These are phyloP conservation scores for Mucor irregularis DNA, from an alignment of 371 early-diverging fungal species.

Conservation along the genomic window DNA sequence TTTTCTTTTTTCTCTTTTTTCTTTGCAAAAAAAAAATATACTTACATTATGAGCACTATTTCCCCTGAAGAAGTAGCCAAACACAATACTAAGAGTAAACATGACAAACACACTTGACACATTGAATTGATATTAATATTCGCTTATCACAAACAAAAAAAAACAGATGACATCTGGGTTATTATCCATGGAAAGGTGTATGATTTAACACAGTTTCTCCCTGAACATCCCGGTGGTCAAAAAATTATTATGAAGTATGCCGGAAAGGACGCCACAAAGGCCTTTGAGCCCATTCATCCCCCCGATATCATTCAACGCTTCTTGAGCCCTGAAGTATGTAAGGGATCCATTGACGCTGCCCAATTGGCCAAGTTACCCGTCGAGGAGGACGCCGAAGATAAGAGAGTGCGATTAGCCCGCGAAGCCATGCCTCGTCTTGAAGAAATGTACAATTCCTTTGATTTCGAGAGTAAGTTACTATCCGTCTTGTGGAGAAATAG, in stretches of 20 bases:
- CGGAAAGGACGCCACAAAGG: constrained; percentile 82
- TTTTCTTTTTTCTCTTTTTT: constrained; percentile 2
- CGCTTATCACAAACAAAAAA: neutral
- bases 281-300: constrained; percentile 73
- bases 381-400: constrained; percentile 45
- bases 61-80: constrained; percentile 63
- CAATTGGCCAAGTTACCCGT: constrained; percentile 22
- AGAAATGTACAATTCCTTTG: constrained; percentile 70
- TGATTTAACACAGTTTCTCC: constrained; percentile 78
- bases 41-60: constrained; percentile 27
- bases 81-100: constrained; percentile 61
- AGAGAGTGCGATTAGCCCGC: constrained; percentile 34
- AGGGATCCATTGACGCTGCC: constrained; percentile 53
- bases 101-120: neutral
- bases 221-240: constrained; percentile 70
- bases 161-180: constrained; percentile 80
- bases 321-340: constrained; percentile 52
- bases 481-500: neutral
- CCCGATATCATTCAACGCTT: constrained; percentile 61
- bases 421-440: constrained; percentile 57
- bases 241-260: constrained; percentile 67
- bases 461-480: constrained; percentile 64
- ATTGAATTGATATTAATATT: neutral
- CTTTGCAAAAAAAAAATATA: neutral
- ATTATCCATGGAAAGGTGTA: constrained; percentile 82